A percentile compares a stretch with the other conserved stretches of the same genome.
Conservation (phyloP, 176 grass and related monocot species). For the Bonia amplexicaulis region DNA sequence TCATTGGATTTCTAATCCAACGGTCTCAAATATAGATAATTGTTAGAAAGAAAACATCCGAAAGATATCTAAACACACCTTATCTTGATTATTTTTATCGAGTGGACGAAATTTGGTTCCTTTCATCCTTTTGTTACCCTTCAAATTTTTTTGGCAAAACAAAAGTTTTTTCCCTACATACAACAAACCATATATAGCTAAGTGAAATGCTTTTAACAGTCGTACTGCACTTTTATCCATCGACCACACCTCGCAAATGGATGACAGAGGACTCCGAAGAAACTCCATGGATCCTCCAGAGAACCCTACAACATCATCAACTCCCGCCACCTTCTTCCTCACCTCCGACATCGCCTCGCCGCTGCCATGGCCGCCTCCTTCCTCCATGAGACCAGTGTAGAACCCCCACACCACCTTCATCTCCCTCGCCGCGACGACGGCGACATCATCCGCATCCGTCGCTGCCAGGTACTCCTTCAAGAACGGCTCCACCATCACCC, state of each 20-base stretch:
- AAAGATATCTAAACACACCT: too few species aligned
- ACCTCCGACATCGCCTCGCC: background rate
- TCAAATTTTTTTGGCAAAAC: too few species aligned
- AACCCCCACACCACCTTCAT: constrained; percentile 48
- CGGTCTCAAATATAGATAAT: too few species aligned
- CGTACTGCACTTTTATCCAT: background rate
- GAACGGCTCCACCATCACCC: constrained; percentile 44
- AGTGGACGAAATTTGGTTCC: too few species aligned
- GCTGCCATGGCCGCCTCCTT: background rate
- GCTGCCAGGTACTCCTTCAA: constrained; percentile 44
- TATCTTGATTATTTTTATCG: too few species aligned
- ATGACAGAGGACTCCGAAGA: constrained; percentile 2
- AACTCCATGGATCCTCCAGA: constrained; percentile 15
- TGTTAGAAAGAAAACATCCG: too few species aligned
- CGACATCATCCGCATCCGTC: background rate
- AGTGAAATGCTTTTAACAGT: background rate
- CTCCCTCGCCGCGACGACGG: constrained; percentile 30
- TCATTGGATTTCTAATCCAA: too few species aligned
- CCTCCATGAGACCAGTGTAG: constrained; percentile 64
- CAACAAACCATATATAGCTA: background rate
- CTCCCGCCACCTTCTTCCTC: background rate
- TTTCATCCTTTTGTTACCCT: too few species aligned
- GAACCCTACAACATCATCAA: constrained; percentile 32
- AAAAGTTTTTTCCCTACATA: too few species aligned
- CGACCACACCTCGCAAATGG: constrained; percentile 49